These are phyloP conservation scores for Krasilnikovozyma curviuscula DNA, from an alignment of 768 basidiomycete species.

Conservation along the genomic window DNA sequence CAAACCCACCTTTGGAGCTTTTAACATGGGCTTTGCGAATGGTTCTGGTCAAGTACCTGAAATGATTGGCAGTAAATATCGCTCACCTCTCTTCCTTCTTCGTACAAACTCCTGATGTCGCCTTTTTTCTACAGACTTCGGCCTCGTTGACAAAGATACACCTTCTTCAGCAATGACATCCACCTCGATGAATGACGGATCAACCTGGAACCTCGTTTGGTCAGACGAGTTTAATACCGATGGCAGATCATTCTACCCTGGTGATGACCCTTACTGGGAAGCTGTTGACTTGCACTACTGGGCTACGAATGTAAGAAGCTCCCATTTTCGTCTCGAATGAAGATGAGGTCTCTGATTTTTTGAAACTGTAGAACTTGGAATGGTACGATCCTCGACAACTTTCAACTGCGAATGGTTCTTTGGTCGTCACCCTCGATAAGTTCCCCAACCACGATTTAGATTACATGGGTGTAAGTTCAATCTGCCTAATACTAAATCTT, in stretches of 20 bases:
- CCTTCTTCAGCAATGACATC: slow-evolving; percentile 1
- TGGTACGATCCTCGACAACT: slow-evolving; percentile 29
- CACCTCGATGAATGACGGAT: slow-evolving; percentile 40
- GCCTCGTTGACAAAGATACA: slow-evolving; percentile 5
- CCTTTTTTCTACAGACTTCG: not conserved
- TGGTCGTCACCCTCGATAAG: slow-evolving; percentile 28
- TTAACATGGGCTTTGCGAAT: no score
- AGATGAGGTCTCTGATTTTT: no score
- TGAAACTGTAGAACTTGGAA: no score
- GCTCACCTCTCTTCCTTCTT: not conserved
- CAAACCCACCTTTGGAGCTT: no score
- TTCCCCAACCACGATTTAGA: slow-evolving; percentile 12
- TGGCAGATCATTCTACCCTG: slow-evolving; percentile 10
- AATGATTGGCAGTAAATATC: slow-evolving; percentile 16
- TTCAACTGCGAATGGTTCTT: slow-evolving; percentile 29
- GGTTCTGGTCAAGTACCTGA: slow-evolving; percentile 4
- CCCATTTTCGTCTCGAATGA: not conserved
- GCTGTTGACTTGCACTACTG: slow-evolving; percentile 7
- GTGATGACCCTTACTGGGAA: slow-evolving; percentile 11
- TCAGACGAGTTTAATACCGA: slow-evolving; percentile 8
- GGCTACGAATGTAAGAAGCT: not conserved
- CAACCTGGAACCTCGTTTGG: slow-evolving; percentile 8
- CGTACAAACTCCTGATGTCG: not conserved
- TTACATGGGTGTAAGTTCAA: no score
- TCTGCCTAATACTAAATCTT: no score